phyloP scores from a whole-genome alignment of 306 rosid species.

The Rubus idaeus region DNA sequence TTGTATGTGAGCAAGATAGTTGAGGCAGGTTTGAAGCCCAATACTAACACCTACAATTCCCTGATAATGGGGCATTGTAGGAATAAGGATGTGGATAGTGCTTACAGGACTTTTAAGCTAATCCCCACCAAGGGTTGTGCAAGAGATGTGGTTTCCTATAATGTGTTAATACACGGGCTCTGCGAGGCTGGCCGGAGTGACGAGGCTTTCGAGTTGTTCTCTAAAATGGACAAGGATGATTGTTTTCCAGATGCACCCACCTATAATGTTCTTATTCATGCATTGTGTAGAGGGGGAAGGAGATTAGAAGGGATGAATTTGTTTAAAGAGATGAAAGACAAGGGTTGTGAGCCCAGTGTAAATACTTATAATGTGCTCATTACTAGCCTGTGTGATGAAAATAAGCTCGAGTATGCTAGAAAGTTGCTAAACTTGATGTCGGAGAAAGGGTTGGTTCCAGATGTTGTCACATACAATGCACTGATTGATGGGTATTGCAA shows the following conservation, averaged over 20 bases:
- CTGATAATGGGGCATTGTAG: conserved; percentile 82
- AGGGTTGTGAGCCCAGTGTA: conserved; percentile 64
- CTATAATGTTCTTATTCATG: conserved; percentile 49
- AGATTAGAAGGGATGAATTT: conserved; percentile 49
- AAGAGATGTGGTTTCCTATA: conserved; percentile 63
- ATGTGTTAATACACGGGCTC: conserved; percentile 63
- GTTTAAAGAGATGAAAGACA: conserved; percentile 57
- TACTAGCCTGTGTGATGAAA: conserved; percentile 52
- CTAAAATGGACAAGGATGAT: conserved; percentile 57
- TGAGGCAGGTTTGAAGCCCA: conserved; percentile 52
- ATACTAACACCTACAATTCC: conserved; percentile 63
- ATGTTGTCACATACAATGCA: conserved; percentile 61
- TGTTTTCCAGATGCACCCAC: conserved; percentile 62
- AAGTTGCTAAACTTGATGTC: conserved; percentile 48
- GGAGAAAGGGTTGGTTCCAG: conserved; percentile 60
- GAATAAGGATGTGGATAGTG: conserved; percentile 46
- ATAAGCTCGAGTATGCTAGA: conserved; percentile 54
- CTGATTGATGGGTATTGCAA: conserved; percentile 74
- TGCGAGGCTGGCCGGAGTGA: conserved; percentile 52
- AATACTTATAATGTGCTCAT: conserved; percentile 70
- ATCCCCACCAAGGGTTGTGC: conserved; percentile 52
- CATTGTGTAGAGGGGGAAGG: conserved; percentile 52
- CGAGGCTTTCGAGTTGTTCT: conserved; percentile 56
- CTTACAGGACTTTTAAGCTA: conserved; percentile 42
- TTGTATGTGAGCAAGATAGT: conserved; percentile 46